Base-by-base conservation (phyloP, 148 eudicot species). In the Hydrangea macrophylla region DNA sequence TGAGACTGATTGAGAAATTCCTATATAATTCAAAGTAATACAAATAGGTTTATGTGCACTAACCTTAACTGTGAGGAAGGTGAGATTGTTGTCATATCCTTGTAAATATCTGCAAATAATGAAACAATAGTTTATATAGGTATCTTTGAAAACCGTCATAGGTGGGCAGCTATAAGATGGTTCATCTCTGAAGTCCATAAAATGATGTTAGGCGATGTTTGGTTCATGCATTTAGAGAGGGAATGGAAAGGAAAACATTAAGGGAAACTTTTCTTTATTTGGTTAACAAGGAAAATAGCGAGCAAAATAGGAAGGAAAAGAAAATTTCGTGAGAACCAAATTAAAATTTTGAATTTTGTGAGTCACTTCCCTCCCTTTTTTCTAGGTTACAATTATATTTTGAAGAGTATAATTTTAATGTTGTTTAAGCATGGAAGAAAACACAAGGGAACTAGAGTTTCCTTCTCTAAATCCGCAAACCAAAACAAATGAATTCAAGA, bases 21-120 rank as follows among this genome's bases (percentile, higher is more conserved):
- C 39, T 3, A 35, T 35, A 35, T 35, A 35, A 35, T 8, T 35
- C 39, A 8, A 3, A 4, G 8, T 8, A 3, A 35, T 35, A 35
- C 39, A 35, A 55, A 33, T 36, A 23, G 63, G 32, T 9, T 56
- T 15, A 35, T 10, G 51, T 51, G 64, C 26, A 75, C 86, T 4
- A 37, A 93, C 98, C 96, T 88, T 94, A 22, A 94, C 33, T 1
- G 98, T 94, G 64, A 94, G 85, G 42, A 90, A 94, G 17, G 88
- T 94, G 69, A 94, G 84, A 64, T 90, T 85, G 77, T 88, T 80
- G 0, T 83, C 96, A 69, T 94, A 94, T 9, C 85, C 97, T 68
- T 94, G 98, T 32, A 79, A 68, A 64, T 73, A 94, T 57, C 98
- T 94, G 89, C 73, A 75, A 20, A 23, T 40, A 55, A 70, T 33